These are phyloP conservation scores for Pythium sp. DNA, from an alignment of 352 stramenopile genomes.

Conservation along the genomic window DNA sequence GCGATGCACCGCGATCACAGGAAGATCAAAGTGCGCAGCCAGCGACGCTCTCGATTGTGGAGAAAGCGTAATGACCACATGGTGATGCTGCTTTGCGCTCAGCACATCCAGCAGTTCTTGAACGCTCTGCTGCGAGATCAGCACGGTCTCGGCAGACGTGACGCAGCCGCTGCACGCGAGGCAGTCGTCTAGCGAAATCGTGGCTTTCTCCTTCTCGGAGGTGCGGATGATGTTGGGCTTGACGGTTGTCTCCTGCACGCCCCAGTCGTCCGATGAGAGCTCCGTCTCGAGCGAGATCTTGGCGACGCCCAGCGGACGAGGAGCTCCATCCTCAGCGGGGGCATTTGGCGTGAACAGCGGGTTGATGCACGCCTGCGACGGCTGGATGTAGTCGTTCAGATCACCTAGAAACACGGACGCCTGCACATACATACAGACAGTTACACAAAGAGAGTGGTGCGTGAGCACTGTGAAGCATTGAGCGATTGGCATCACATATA, in stretches of 20 bases:
- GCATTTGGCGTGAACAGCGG: constrained; percentile 83
- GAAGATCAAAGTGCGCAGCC: constrained; percentile 73
- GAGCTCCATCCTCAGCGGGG: constrained; percentile 8
- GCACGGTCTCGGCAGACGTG: constrained; percentile 97
- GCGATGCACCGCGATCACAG: constrained; percentile 58
- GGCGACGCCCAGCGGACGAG: constrained; percentile 31
- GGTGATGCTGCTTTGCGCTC: constrained; percentile 36
- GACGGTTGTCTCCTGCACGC: constrained; percentile 27
- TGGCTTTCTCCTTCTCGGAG: constrained; percentile 79
- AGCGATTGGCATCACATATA: no score
- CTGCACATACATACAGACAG: constrained; percentile 21
- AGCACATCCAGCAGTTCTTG: constrained; percentile 83
- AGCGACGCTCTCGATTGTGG: constrained; percentile 87
- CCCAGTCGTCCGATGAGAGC: constrained; percentile 57
- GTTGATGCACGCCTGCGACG: constrained; percentile 93
- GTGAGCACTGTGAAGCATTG: not conserved
- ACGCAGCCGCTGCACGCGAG: constrained; percentile 97
- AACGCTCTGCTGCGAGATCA: constrained; percentile 95
- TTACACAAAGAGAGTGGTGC: not conserved
- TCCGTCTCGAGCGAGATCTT: constrained; percentile 83
- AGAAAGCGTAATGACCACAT: constrained; percentile 86
- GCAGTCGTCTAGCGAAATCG: constrained; percentile 95
- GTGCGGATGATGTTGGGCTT: constrained; percentile 81
- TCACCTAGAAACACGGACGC: constrained; percentile 92
- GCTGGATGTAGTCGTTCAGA: constrained; percentile 93